Evolutionary conservation across 495 filamentous ascomycete species (phyloP).

Genomic region (Trichoderma reesei): DNA sequence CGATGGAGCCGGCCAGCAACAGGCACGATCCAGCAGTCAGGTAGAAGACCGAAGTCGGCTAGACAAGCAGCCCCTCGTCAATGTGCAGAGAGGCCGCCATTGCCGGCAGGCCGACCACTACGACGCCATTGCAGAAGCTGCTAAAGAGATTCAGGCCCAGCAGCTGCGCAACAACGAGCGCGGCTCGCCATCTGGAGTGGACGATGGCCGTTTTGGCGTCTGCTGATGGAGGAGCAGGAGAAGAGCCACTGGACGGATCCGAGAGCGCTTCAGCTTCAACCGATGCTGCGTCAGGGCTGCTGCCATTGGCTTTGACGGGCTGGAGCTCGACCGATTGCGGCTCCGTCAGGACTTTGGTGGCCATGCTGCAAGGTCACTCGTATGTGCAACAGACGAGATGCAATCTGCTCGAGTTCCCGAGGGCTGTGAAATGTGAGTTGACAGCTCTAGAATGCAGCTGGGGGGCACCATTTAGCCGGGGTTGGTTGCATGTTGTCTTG

Average conservation of each 20-base stretch:
- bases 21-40: constrained; percentile 37
- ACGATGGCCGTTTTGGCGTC: not conserved
- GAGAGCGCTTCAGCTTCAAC: not conserved
- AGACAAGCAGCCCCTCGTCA: constrained; percentile 29
- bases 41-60: constrained; percentile 39
- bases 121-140: constrained; percentile 31
- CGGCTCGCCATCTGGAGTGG: constrained; percentile 1
- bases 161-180: constrained; percentile 15
- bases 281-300: not conserved
- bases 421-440: not conserved
- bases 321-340: not conserved
- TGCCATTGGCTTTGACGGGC: not conserved
- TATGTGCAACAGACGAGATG: not conserved
- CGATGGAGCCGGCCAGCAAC: constrained; percentile 38
- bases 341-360: not conserved
- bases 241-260: not conserved
- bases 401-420: not conserved
- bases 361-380: not conserved
- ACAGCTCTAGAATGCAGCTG: not conserved
- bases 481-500: not conserved
- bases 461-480: not conserved
- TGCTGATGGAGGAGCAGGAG: not conserved
- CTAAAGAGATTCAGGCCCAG: constrained; percentile 31
- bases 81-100: constrained; percentile 39
- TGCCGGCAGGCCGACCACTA: constrained; percentile 39